Evolutionary conservation across 73 alveolate species (phyloP).

Genomic region (Paramecium caudatum): DNA sequence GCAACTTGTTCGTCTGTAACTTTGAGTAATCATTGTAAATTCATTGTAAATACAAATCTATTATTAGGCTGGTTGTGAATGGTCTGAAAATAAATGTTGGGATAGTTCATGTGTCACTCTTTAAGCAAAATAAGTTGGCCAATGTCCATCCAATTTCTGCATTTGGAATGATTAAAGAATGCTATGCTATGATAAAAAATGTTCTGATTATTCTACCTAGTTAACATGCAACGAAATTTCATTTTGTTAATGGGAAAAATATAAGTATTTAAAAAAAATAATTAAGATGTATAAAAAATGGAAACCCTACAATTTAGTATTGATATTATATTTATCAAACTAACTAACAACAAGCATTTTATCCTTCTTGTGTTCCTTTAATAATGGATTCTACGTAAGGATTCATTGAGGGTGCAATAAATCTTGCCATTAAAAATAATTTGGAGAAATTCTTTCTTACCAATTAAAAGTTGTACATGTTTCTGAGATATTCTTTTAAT

Average conservation of each 20-base stretch:
- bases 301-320: too few species aligned
- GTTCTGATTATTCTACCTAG: neutral
- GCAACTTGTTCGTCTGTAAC: too few species aligned
- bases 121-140: neutral
- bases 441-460: neutral
- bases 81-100: neutral
- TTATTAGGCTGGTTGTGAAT: neutral
- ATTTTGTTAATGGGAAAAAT: neutral
- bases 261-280: neutral
- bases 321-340: too few species aligned
- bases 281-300: too few species aligned
- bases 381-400: neutral
- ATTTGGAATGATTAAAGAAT: slow-evolving; percentile 4
- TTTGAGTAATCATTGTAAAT: too few species aligned
- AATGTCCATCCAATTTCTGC: neutral
- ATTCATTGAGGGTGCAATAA: neutral
- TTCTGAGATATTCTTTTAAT: neutral
- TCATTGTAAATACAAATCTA: too few species aligned
- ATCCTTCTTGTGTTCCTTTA: slow-evolving; percentile 17
- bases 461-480: neutral
- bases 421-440: slow-evolving; percentile 15
- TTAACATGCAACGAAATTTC: neutral
- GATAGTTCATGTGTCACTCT: neutral
- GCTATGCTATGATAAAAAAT: slow-evolving; percentile 14
- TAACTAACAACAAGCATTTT: neutral